These are phyloP conservation scores for Paracamarosporium sp. DNA, from an alignment of 2,329 filamentous ascomycete genomes.

Conservation along the genomic window DNA sequence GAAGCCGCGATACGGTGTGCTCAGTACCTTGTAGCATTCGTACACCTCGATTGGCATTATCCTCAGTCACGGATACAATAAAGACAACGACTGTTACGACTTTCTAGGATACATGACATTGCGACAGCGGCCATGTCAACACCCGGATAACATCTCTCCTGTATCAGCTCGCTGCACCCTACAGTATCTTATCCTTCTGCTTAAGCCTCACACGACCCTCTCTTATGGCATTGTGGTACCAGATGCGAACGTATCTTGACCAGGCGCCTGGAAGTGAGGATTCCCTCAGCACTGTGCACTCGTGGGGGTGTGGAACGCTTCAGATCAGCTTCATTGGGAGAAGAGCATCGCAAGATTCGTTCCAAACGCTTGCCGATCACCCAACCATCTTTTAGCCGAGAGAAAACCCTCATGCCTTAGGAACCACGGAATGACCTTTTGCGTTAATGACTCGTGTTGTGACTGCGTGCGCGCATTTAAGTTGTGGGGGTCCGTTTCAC, in stretches of 20 bases:
- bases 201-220: neutral
- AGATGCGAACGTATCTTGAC: neutral
- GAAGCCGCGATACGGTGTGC: too few relatives aligned
- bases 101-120: neutral
- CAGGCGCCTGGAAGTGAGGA: constrained; percentile 6
- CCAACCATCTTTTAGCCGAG: neutral
- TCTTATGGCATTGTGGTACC: constrained; percentile 6
- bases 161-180: neutral
- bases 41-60: too few relatives aligned
- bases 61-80: too few relatives aligned
- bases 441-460: neutral
- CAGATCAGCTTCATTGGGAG: neutral
- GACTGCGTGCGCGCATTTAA: neutral
- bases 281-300: neutral
- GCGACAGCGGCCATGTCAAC: neutral
- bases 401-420: neutral
- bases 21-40: too few relatives aligned
- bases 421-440: neutral
- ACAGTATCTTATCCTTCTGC: neutral
- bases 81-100: neutral
- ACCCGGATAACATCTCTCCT: neutral
- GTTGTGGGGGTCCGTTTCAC: constrained; percentile 5
- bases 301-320: constrained; percentile 7
- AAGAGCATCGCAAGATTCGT: constrained; percentile 1
- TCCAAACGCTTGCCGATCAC: constrained; percentile 5